Conservation (phyloP, 352 stramenopile species). For the Phytopythium litorale region DNA sequence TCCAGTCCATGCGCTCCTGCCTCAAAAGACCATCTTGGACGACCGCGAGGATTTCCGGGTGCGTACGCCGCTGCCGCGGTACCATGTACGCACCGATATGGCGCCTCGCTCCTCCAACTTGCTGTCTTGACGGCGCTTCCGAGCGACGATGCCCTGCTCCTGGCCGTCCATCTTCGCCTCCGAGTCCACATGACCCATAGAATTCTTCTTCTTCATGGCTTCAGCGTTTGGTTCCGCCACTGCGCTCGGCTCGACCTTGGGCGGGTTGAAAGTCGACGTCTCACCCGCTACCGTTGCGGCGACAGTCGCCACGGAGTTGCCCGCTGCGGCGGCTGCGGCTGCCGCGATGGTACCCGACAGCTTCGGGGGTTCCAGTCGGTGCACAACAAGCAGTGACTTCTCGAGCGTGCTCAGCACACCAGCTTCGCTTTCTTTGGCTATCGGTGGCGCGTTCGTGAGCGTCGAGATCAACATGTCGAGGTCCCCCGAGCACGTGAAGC, state of each 20-base stretch:
- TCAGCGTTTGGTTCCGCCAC: not conserved
- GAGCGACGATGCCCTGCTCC: not conserved
- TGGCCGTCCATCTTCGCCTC: not conserved
- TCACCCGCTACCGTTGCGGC: not conserved
- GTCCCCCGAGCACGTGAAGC: constrained; percentile 5
- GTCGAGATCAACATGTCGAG: not conserved
- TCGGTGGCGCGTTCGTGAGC: not conserved
- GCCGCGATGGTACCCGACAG: not conserved
- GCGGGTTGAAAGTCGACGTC: not conserved
- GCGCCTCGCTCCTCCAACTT: not conserved
- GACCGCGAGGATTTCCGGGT: not conserved
- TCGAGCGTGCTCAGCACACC: no score
- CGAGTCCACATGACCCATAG: not conserved
- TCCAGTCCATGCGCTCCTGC: not conserved
- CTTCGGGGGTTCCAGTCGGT: not conserved
- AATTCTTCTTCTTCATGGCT: no score
- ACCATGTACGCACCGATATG: not conserved
- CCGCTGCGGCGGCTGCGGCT: not conserved
- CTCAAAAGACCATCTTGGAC: not conserved
- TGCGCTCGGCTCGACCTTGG: not conserved
- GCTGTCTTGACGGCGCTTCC: not conserved
- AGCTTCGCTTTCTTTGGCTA: not conserved
- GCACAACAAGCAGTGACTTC: not conserved
- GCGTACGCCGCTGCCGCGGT: not conserved
- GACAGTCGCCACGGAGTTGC: not conserved